These are phyloP conservation scores for Clavispora carvajalis DNA, from an alignment of 805 yeast genomes.

Conservation along the genomic window DNA sequence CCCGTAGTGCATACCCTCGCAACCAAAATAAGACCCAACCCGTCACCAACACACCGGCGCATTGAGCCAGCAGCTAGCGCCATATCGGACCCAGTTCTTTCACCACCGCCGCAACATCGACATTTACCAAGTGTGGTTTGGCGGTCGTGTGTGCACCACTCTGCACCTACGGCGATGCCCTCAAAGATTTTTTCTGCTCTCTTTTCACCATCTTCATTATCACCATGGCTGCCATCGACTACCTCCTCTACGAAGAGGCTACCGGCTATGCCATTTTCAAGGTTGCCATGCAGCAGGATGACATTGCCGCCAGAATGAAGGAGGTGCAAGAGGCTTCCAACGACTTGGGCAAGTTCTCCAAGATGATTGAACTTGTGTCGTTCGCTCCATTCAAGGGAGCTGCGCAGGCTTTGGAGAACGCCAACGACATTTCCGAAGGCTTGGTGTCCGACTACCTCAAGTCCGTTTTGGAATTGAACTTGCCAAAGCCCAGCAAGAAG, in stretches of 20 bases:
- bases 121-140: too few species aligned
- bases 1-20: too few species aligned
- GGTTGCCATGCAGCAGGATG: slow-evolving; percentile 90
- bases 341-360: slow-evolving; percentile 83
- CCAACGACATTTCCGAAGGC: slow-evolving; percentile 97
- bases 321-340: slow-evolving; percentile 90
- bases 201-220: slow-evolving; percentile 1
- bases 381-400: slow-evolving; percentile 99
- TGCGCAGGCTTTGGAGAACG: slow-evolving; percentile 97
- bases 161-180: slow-evolving; percentile 17
- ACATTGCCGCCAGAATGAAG: slow-evolving; percentile 81
- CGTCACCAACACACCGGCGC: too few species aligned
- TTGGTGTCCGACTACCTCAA: slow-evolving; percentile 89
- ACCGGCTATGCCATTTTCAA: slow-evolving; percentile 97
- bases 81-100: neutral
- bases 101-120: neutral
- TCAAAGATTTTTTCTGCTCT: slow-evolving; percentile 13
- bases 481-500: slow-evolving; percentile 74
- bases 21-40: too few species aligned
- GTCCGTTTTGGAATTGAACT: slow-evolving; percentile 80
- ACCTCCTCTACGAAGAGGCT: slow-evolving; percentile 94
- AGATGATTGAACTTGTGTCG: slow-evolving; percentile 86
- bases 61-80: too few species aligned
- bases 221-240: slow-evolving; percentile 71
- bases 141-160: slow-evolving; percentile 7